Percentiles rank a stretch among this genome's conserved stretches.
Evolutionary conservation across 345 rosid species (phyloP).

Genomic region (Bruguiera sexangula): DNA sequence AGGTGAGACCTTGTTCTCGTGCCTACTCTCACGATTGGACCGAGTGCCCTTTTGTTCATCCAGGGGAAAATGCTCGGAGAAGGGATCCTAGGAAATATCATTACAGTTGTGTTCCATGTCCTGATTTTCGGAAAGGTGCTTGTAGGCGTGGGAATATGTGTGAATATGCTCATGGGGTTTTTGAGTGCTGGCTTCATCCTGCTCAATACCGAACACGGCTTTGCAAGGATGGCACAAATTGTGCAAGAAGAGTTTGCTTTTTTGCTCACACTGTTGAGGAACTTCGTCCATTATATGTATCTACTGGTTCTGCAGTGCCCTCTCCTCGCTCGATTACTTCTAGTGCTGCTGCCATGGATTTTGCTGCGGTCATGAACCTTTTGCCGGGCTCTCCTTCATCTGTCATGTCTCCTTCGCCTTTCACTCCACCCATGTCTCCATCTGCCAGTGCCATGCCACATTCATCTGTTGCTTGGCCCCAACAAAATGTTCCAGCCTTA

Average conservation of each 20-base stretch:
- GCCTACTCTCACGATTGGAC: constrained; percentile 99
- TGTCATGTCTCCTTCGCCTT: constrained; percentile 63
- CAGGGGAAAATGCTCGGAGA: constrained; percentile 94
- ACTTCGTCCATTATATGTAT: constrained; percentile 77
- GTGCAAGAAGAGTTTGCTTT: constrained; percentile 90
- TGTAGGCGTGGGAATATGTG: constrained; percentile 96
- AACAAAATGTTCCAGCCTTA: constrained; percentile 27
- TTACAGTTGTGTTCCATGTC: constrained; percentile 95
- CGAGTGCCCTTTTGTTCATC: constrained; percentile 96
- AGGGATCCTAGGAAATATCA: constrained; percentile 97
- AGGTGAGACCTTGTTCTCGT: constrained; percentile 90
- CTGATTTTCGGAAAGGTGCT: constrained; percentile 90
- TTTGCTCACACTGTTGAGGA: constrained; percentile 92
- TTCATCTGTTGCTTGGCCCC: constrained; percentile 25
- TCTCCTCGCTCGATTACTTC: constrained; percentile 38
- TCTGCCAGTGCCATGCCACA: constrained; percentile 41
- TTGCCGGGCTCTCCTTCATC: constrained; percentile 29
- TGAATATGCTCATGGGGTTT: constrained; percentile 96
- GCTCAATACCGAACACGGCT: constrained; percentile 92
- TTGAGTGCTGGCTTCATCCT: constrained; percentile 98
- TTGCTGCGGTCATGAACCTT: constrained; percentile 24
- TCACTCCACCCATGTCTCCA: constrained; percentile 86
- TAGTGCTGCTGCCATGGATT: constrained; percentile 26
- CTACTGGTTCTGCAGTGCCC: constrained; percentile 89
- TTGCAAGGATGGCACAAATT: constrained; percentile 83